phyloP scores from a whole-genome alignment of 2,329 filamentous ascomycete genomes.

The Aspergillus sp. region DNA sequence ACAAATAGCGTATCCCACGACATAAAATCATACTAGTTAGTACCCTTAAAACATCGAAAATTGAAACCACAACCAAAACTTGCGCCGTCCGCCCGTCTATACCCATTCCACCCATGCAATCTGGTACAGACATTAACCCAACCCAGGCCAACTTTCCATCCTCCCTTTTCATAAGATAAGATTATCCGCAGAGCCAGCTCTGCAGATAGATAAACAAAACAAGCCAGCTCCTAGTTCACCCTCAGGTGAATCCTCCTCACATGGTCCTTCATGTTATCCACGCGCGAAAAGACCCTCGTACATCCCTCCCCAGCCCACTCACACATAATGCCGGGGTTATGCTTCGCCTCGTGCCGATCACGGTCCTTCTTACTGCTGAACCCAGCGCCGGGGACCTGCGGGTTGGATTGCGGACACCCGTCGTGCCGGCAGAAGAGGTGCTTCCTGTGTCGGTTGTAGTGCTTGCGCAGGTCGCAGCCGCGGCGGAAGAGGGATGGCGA shows the following conservation, averaged over 20 bases:
- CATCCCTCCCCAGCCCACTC: conserved; percentile 54
- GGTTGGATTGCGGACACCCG: conserved; percentile 60
- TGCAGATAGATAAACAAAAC: not conserved
- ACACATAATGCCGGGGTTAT: conserved; percentile 60
- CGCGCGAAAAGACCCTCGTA: conserved; percentile 58
- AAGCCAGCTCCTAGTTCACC: not conserved
- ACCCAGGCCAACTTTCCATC: too few species aligned
- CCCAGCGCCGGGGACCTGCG: conserved; percentile 55
- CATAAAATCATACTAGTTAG: not conserved
- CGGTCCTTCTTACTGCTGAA: conserved; percentile 65
- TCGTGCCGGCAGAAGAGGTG: conserved; percentile 60
- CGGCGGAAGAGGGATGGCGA: conserved; percentile 58
- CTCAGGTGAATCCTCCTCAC: conserved; percentile 44
- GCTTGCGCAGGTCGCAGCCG: conserved; percentile 62
- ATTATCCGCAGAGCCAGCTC: not conserved
- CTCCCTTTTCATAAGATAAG: too few species aligned
- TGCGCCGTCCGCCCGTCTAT: not conserved
- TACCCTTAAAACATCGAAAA: not conserved
- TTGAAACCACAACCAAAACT: not conserved
- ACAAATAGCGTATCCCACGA: not conserved
- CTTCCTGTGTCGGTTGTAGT: conserved; percentile 63
- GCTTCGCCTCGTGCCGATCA: conserved; percentile 61
- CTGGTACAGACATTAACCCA: too few species aligned
- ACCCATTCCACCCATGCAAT: too few species aligned
- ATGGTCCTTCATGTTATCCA: conserved; percentile 61